Evolutionary conservation across 495 filamentous ascomycete species (phyloP).

Genomic region (Penicillium paradoxum): DNA sequence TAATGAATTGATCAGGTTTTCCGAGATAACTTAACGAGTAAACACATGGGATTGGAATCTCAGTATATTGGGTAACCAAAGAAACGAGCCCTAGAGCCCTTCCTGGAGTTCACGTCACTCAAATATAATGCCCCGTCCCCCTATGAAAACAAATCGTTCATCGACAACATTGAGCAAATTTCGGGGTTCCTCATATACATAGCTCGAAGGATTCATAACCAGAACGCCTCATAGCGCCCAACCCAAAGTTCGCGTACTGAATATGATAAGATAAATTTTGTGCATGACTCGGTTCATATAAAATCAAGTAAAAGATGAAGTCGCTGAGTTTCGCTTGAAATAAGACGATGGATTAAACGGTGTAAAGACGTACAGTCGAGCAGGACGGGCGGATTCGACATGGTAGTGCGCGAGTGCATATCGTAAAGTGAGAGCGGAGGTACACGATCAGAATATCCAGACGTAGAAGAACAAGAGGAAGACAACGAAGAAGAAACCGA

Average conservation of each 20-base stretch:
- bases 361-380: not conserved
- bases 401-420: not conserved
- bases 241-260: not conserved
- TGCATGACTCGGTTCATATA: not conserved
- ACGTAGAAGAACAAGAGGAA: conserved; percentile 82
- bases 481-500: conserved; percentile 78
- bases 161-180: not conserved
- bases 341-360: conserved; percentile 1
- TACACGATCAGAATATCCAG: conserved; percentile 58
- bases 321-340: not conserved
- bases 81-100: no score
- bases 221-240: conserved; percentile 4
- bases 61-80: no score
- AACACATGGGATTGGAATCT: no score
- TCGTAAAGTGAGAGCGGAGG: not conserved
- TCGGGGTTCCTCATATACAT: not conserved
- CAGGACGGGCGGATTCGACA: not conserved
- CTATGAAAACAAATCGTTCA: no score
- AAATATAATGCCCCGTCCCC: no score
- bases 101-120: no score
- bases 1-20: not conserved
- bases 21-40: not conserved
- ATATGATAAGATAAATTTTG: not conserved
- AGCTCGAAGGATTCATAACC: not conserved
- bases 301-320: not conserved